Percentiles rank a stretch among this genome's conserved stretches.
Conservation (phyloP, 192 early-diverging fungal species). For the Gorgonomyces haynaldii region DNA sequence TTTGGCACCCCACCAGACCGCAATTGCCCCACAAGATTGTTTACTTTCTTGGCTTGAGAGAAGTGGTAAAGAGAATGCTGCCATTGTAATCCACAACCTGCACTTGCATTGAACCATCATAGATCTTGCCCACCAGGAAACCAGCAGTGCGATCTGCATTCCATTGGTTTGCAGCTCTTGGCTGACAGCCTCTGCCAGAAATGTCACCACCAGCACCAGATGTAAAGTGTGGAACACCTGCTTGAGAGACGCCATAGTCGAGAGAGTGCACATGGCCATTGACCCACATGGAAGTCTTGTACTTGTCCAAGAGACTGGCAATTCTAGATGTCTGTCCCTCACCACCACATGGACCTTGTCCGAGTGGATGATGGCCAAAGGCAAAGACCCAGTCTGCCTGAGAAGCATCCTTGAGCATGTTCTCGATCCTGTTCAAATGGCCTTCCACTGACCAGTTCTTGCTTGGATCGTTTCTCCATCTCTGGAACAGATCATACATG, state of each 20-base stretch:
- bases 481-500: background rate
- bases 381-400: background rate
- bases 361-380: slow-evolving; percentile 1
- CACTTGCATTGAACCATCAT: background rate
- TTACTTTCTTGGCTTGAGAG: background rate
- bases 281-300: background rate
- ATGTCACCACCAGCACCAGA: background rate
- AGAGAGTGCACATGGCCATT: slow-evolving; percentile 1
- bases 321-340: background rate
- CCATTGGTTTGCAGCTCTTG: background rate
- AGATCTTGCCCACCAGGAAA: background rate
- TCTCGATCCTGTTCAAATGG: background rate
- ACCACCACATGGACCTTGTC: background rate
- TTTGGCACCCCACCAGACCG: no score
- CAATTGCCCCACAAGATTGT: no score
- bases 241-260: background rate
- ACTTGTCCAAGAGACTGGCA: background rate
- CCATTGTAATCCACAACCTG: background rate
- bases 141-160: background rate
- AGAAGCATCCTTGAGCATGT: background rate
- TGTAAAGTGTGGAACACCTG: background rate
- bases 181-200: background rate
- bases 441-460: background rate
- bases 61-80: background rate
- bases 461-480: background rate